phyloP scores from a whole-genome alignment of 164 flowering plant genomes.

The Nymphaea colorata region DNA sequence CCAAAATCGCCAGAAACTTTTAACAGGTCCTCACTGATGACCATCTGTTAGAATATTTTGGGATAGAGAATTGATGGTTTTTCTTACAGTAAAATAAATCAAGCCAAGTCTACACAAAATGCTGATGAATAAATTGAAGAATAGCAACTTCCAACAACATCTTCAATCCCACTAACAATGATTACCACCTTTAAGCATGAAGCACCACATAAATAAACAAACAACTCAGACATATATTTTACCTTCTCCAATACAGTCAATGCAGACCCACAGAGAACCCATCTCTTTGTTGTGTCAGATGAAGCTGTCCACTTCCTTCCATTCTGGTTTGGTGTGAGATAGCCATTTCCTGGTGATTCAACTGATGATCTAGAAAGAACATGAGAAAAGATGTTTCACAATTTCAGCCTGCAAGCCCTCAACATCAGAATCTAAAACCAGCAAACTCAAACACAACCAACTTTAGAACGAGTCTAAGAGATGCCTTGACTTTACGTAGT shows the following conservation, averaged over 20 bases:
- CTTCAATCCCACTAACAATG: too few relatives aligned
- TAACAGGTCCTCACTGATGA: too few relatives aligned
- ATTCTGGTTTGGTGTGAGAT: slow-evolving; percentile 1
- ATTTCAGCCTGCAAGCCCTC: neutral
- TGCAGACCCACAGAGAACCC: slow-evolving; percentile 78
- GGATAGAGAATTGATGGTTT: too few relatives aligned
- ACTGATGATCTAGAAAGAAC: slow-evolving; percentile 13
- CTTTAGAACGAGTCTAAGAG: neutral
- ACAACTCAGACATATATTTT: neutral
- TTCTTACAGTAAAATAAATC: too few relatives aligned
- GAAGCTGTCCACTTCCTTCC: slow-evolving; percentile 17
- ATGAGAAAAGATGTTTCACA: neutral
- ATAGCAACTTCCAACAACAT: too few relatives aligned
- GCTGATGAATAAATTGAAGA: too few relatives aligned
- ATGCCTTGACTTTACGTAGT: neutral
- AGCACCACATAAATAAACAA: neutral
- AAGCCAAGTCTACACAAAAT: too few relatives aligned
- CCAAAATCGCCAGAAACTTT: too few relatives aligned
- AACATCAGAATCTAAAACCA: too few relatives aligned
- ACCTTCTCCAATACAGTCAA: slow-evolving; percentile 72
- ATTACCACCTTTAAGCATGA: too few relatives aligned
- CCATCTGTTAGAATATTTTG: too few relatives aligned
- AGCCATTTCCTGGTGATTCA: neutral
- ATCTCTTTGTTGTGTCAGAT: slow-evolving; percentile 21
- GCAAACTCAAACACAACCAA: neutral